phyloP scores from a whole-genome alignment of 495 filamentous ascomycete species.

The Staphylotrichum tortipilum region DNA sequence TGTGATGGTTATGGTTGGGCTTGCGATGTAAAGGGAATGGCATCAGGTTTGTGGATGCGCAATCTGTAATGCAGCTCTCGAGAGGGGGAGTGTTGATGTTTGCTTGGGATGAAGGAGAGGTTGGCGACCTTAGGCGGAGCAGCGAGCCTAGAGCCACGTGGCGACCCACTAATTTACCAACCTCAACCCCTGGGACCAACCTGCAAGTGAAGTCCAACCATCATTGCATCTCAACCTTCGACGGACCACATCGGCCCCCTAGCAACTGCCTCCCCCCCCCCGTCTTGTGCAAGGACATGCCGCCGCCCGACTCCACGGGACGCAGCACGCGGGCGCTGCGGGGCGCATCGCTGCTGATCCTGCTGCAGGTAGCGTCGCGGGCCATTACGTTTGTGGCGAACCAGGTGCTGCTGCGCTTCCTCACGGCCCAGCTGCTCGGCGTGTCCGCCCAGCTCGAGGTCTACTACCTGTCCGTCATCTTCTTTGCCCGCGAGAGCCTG shows the following conservation, averaged over 20 bases:
- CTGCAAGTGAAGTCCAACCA: too few relatives aligned
- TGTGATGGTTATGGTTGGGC: background rate
- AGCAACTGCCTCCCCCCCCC: too few relatives aligned
- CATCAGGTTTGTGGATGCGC: background rate
- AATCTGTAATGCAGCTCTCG: too few relatives aligned
- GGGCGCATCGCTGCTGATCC: constrained; percentile 76
- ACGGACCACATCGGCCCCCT: too few relatives aligned
- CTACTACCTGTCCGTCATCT: constrained; percentile 77
- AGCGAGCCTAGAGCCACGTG: background rate
- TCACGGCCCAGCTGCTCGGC: constrained; percentile 76
- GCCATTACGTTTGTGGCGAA: constrained; percentile 84
- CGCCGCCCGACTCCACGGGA: background rate
- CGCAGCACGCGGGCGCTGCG: constrained; percentile 27
- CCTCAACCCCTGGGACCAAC: background rate
- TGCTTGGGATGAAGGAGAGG: too few relatives aligned
- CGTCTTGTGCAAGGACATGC: background rate
- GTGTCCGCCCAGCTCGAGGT: constrained; percentile 84
- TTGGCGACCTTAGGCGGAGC: too few relatives aligned
- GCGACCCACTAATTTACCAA: background rate
- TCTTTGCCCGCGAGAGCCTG: constrained; percentile 83
- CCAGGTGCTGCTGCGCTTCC: constrained; percentile 75
- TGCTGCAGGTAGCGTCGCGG: constrained; percentile 75
- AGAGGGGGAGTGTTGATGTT: too few relatives aligned
- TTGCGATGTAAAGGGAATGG: background rate
- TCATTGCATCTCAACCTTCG: too few relatives aligned